Evolutionary conservation across 805 yeast species (phyloP), one percentile per base, ranked within the genome.

Genomic region (Candida sonorensis): DNA sequence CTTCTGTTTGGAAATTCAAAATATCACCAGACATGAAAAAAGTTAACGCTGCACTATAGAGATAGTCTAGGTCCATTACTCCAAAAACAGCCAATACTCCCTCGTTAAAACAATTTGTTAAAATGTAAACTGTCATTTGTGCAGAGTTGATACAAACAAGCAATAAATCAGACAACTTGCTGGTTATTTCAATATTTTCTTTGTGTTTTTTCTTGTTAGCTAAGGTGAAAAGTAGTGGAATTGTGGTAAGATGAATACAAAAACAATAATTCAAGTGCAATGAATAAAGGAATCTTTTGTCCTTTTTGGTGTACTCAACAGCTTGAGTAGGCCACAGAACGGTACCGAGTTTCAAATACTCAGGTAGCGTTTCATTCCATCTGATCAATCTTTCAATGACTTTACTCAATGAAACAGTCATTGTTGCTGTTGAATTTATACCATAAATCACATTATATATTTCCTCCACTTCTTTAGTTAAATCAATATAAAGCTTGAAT

Each of bases 41-140:
- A 1, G 55, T 44, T 29, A 50, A 29, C 14, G 48, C 37, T 2
- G 55, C 46, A 29, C 51, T 49, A 32, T 47, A 48, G 15, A 50
- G 27, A 28, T 51, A 51, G 34, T 51, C 55, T 23, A 50, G 37
- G 36, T 51, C 57, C 51, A 51, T 44, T n/a, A 48, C 49, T 16
- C 54, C 57, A 37, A 41, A 50, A 3, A 41, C 31, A 3, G 55
- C 57, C 17, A 51, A 23, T 16, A 44, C 40, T 9, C 40, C 40
- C 12, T 47, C 45, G 23, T 44, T 42, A 30, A 37, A 36, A 29
- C 50, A 44, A 5, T 39, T 31, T 6, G 29, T 33, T 10, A 45
- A 27, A 10, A 47, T 42, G 23, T 37, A 37, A 3, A 41, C 38
- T 2, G 49, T 44, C 40, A 45, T 36, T 23, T 50, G 51, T 2